A percentile compares a stretch with the other conserved stretches of the same genome.
phyloP scores from a whole-genome alignment of 2,329 filamentous ascomycete genomes.

The Aureobasidium uvarum region DNA sequence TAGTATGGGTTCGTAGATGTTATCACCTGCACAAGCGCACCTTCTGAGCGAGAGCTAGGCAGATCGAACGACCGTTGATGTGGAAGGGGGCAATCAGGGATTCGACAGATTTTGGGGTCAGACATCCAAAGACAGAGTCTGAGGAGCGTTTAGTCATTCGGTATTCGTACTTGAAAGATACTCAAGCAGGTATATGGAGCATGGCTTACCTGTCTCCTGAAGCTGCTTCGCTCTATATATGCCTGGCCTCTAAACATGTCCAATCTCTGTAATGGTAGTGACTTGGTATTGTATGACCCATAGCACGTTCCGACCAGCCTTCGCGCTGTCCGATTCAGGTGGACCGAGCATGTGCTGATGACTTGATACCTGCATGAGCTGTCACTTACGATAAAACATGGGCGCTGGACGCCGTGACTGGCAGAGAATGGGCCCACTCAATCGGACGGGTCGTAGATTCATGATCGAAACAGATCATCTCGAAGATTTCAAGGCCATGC shows the following conservation, averaged over 20 bases:
- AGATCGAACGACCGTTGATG: neutral
- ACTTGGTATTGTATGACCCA: neutral
- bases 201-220: neutral
- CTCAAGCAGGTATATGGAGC: neutral
- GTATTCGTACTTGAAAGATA: neutral
- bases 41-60: neutral
- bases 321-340: neutral
- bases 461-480: neutral
- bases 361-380: no score
- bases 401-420: neutral
- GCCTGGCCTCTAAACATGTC: no score
- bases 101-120: neutral
- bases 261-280: neutral
- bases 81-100: neutral
- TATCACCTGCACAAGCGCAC: neutral
- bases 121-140: neutral
- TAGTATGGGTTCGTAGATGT: neutral
- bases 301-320: neutral
- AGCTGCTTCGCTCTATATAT: neutral
- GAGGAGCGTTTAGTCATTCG: neutral
- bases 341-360: neutral
- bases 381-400: no score
- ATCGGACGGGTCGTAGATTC: neutral
- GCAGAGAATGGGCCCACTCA: neutral
- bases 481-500: conserved; percentile 57